Percentiles rank a stretch among this genome's conserved stretches.
Evolutionary conservation across 495 filamentous ascomycete species (phyloP).

Genomic region (Penicillium diatomitis): DNA sequence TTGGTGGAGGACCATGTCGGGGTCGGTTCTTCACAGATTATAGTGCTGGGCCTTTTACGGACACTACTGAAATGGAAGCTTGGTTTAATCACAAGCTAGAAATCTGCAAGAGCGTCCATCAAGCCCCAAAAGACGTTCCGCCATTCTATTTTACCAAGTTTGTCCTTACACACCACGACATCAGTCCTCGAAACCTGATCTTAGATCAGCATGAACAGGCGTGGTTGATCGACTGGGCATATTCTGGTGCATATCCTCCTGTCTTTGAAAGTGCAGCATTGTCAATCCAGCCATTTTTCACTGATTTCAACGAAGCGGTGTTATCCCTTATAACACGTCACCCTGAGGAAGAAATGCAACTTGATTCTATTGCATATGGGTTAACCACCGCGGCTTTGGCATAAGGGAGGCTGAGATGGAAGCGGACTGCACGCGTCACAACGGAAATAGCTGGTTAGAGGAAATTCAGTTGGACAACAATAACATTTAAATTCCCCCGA

Average conservation of each 20-base stretch:
- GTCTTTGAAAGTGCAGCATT: slow-evolving; percentile 18
- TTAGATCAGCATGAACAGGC: slow-evolving; percentile 11
- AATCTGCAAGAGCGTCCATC: slow-evolving; percentile 11
- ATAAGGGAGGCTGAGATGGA: slow-evolving; percentile 2
- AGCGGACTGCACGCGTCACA: neutral
- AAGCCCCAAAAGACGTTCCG: slow-evolving; percentile 13
- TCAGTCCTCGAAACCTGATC: slow-evolving; percentile 22
- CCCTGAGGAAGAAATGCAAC: slow-evolving; percentile 10
- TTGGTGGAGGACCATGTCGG: slow-evolving; percentile 15
- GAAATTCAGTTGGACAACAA: neutral
- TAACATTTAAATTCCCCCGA: neutral
- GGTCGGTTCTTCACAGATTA: slow-evolving; percentile 21
- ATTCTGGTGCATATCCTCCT: slow-evolving; percentile 20
- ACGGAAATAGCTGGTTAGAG: neutral
- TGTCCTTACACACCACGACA: slow-evolving; percentile 18
- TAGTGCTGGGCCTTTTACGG: slow-evolving; percentile 22
- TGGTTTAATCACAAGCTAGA: slow-evolving; percentile 27
- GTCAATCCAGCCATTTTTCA: slow-evolving; percentile 6
- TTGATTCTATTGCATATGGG: slow-evolving; percentile 14
- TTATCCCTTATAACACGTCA: slow-evolving; percentile 11
- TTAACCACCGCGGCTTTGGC: slow-evolving; percentile 50
- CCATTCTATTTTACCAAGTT: slow-evolving; percentile 14
- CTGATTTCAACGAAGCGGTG: slow-evolving; percentile 12
- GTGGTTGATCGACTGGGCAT: slow-evolving; percentile 21
- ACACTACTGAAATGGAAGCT: slow-evolving; percentile 15